phyloP scores from a whole-genome alignment of 2,329 filamentous ascomycete species.

The Neoarthrinium moseri region DNA sequence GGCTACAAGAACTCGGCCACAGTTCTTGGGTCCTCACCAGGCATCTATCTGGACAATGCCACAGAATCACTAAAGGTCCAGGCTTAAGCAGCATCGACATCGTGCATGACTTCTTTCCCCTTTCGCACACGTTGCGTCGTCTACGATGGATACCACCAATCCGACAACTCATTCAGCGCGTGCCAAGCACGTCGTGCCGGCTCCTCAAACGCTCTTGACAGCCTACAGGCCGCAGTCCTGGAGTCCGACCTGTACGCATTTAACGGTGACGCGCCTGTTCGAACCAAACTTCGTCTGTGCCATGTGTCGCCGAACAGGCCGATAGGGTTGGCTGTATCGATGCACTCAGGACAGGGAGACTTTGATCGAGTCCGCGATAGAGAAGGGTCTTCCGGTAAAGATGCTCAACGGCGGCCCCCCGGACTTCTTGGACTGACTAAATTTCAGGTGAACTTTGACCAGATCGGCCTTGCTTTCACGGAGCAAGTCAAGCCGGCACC shows the following conservation, averaged over 20 bases:
- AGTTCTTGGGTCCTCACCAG: too few species aligned
- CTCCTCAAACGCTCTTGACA: background rate
- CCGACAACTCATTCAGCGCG: background rate
- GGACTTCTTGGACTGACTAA: too few species aligned
- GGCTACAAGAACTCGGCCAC: too few species aligned
- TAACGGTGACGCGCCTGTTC: slow-evolving; percentile 66
- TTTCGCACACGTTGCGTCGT: background rate
- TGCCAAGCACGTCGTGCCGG: background rate
- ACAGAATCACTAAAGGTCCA: too few species aligned
- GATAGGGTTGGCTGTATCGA: slow-evolving; percentile 70
- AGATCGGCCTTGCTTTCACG: slow-evolving; percentile 35
- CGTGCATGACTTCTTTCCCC: background rate
- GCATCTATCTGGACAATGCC: too few species aligned
- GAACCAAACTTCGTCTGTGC: slow-evolving; percentile 52
- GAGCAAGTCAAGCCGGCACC: slow-evolving; percentile 30
- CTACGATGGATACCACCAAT: background rate
- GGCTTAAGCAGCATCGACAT: too few species aligned
- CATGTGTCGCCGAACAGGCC: slow-evolving; percentile 53
- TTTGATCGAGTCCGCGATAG: slow-evolving; percentile 35
- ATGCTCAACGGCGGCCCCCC: too few species aligned
- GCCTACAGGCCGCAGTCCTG: slow-evolving; percentile 14
- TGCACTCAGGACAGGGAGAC: slow-evolving; percentile 47
- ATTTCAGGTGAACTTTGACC: slow-evolving; percentile 23
- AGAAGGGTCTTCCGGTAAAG: slow-evolving; percentile 24
- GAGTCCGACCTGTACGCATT: slow-evolving; percentile 58